Evolutionary conservation across 192 early-diverging fungal species (phyloP).

Genomic region (Gigaspora rosea): DNA sequence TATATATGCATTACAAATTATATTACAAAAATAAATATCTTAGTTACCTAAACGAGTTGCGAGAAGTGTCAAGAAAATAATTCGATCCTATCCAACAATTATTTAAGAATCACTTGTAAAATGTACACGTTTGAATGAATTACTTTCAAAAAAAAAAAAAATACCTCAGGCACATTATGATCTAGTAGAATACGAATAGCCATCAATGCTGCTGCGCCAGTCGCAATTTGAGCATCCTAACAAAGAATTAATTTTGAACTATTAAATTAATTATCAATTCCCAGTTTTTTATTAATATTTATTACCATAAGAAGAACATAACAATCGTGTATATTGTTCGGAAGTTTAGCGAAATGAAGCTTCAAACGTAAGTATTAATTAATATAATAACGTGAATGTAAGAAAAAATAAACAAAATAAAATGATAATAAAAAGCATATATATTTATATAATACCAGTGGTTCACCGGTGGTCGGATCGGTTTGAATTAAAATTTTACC

Average conservation of each 20-base stretch:
- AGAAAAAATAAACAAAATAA: no score
- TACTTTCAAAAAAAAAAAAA: neutral
- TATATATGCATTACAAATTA: neutral
- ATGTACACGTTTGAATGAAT: no score
- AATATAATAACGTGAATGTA: no score
- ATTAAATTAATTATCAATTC: neutral
- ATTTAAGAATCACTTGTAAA: no score
- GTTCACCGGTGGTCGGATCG: slow-evolving; percentile 77
- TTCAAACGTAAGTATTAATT: slow-evolving; percentile 30
- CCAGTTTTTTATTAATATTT: neutral
- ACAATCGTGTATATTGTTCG: slow-evolving; percentile 58
- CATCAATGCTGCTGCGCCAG: slow-evolving; percentile 95
- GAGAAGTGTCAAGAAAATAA: slow-evolving; percentile 84
- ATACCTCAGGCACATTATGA: slow-evolving; percentile 78
- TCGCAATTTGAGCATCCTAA: slow-evolving; percentile 85
- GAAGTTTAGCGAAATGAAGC: slow-evolving; percentile 85
- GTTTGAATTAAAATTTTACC: slow-evolving; percentile 93
- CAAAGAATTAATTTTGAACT: slow-evolving; percentile 33
- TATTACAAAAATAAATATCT: neutral
- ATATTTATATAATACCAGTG: slow-evolving; percentile 42
- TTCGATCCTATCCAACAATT: slow-evolving; percentile 50
- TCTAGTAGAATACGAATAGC: slow-evolving; percentile 91
- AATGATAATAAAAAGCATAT: no score
- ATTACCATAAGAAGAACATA: slow-evolving; percentile 69
- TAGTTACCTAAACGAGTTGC: slow-evolving; percentile 68